phyloP scores from a whole-genome alignment of 345 rosid genomes.

The Pistacia integerrima region DNA sequence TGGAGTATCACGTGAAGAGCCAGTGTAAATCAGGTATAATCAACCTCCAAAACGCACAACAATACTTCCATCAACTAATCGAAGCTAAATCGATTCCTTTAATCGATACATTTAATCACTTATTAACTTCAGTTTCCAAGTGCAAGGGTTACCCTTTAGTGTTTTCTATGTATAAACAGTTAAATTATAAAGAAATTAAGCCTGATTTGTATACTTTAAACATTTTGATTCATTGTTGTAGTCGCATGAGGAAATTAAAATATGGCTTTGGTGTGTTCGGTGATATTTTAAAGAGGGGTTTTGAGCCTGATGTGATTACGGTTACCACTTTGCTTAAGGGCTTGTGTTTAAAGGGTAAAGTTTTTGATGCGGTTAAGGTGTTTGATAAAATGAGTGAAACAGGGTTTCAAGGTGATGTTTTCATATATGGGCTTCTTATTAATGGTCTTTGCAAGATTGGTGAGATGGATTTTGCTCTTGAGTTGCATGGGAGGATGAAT shows the following conservation, averaged over 20 bases:
- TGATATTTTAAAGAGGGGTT: constrained; percentile 31
- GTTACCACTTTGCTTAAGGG: constrained; percentile 15
- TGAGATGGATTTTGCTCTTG: constrained; percentile 14
- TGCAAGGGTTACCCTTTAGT: neutral
- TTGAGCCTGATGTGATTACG: constrained; percentile 14
- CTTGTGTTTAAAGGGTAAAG: constrained; percentile 16
- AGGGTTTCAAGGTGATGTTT: constrained; percentile 20
- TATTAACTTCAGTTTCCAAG: constrained; percentile 21
- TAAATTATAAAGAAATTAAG: constrained; percentile 6
- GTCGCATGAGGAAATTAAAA: constrained; percentile 11
- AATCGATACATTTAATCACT: constrained; percentile 23
- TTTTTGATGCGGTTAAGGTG: constrained; percentile 14
- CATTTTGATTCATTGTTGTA: constrained; percentile 19
- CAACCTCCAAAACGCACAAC: constrained; percentile 9
- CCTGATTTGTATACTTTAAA: constrained; percentile 22
- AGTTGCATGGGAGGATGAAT: constrained; percentile 30
- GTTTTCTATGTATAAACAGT: constrained; percentile 16
- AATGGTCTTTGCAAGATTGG: constrained; percentile 25
- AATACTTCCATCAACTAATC: constrained; percentile 18
- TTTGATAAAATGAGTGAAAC: constrained; percentile 25
- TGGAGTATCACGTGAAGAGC: constrained; percentile 21
- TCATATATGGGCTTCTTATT: constrained; percentile 24
- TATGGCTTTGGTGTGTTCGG: constrained; percentile 29
- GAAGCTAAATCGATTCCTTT: constrained; percentile 20
- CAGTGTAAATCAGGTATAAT: constrained; percentile 26